These are phyloP conservation scores for Fusarium succisae DNA, from an alignment of 2,329 filamentous ascomycete species.

Conservation along the genomic window DNA sequence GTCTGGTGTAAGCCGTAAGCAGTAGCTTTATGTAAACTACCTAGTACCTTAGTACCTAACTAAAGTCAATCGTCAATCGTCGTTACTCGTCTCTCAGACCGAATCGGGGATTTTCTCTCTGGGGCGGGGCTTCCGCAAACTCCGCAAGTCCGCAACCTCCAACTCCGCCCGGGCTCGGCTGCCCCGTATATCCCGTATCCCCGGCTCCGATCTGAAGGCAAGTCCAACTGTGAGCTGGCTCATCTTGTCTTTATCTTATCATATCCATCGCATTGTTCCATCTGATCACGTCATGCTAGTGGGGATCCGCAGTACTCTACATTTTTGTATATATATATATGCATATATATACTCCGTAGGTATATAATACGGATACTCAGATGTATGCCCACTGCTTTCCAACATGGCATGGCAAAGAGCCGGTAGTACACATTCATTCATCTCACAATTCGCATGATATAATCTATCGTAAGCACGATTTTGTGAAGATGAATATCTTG, in stretches of 20 bases:
- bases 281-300: background rate
- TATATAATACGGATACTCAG: background rate
- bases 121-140: constrained; percentile 25
- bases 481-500: constrained; percentile 4
- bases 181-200: constrained; percentile 1
- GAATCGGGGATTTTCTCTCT: constrained; percentile 16
- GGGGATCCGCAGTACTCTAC: background rate
- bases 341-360: background rate
- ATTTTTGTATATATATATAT: background rate
- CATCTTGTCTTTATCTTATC: constrained; percentile 20
- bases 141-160: constrained; percentile 46
- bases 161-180: constrained; percentile 23
- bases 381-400: background rate
- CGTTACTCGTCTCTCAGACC: constrained; percentile 28
- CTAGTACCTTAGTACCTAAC: background rate
- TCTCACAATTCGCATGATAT: background rate
- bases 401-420: background rate
- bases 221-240: background rate
- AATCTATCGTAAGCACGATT: background rate
- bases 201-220: constrained; percentile 35
- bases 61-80: background rate
- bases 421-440: background rate
- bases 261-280: background rate
- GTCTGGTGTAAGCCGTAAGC: constrained; percentile 15
- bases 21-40: background rate